Percentiles rank a stretch among this genome's conserved stretches.
Evolutionary conservation across 805 yeast species (phyloP).

Genomic region (Zygosaccharomyces rouxii): DNA sequence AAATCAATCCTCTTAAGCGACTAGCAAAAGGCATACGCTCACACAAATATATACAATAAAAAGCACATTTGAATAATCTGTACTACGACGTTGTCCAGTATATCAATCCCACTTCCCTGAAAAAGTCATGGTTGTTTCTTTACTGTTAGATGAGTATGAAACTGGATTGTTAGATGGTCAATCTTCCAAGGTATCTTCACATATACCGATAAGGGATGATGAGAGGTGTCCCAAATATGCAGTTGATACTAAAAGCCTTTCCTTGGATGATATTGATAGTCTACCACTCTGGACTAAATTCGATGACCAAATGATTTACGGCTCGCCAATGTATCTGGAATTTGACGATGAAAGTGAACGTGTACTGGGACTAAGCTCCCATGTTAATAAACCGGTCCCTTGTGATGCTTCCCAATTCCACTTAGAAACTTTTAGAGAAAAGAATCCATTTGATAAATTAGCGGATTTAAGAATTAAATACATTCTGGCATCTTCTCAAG

Average conservation of each 20-base stretch:
- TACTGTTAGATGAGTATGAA: slow-evolving; percentile 20
- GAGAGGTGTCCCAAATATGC: not conserved
- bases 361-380: slow-evolving; percentile 7
- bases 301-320: slow-evolving; percentile 32
- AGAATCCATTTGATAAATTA: slow-evolving; percentile 18
- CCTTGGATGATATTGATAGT: slow-evolving; percentile 34
- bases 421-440: slow-evolving; percentile 12
- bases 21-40: not conserved
- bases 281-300: slow-evolving; percentile 26
- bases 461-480: slow-evolving; percentile 63
- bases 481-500: slow-evolving; percentile 58
- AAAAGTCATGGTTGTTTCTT: slow-evolving; percentile 8
- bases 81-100: not conserved
- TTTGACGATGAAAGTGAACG: slow-evolving; percentile 17
- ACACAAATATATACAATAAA: not conserved
- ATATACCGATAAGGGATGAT: not conserved
- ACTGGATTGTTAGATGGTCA: slow-evolving; percentile 3
- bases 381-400: slow-evolving; percentile 14
- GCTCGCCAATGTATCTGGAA: slow-evolving; percentile 32
- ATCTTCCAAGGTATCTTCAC: slow-evolving; percentile 1
- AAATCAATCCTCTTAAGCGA: not conserved
- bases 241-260: slow-evolving; percentile 6
- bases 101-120: too few species aligned
- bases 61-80: not conserved
- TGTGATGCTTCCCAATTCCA: slow-evolving; percentile 13